A percentile compares a stretch with the other conserved stretches of the same genome.
Evolutionary conservation across 164 flowering plant genomes (phyloP).

Genomic region (Kingdonia uniflora): DNA sequence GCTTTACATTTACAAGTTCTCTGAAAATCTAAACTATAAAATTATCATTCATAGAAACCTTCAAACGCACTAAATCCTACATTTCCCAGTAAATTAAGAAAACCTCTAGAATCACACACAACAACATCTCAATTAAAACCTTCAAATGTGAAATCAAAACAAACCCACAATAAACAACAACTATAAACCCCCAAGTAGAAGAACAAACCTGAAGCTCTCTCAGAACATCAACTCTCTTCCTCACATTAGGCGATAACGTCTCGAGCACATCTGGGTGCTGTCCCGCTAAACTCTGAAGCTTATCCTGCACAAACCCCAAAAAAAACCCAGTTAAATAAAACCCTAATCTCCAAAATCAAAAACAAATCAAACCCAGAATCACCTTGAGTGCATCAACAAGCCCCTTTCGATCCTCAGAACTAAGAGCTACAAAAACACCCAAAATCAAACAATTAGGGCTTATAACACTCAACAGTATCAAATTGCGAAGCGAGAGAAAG

Average conservation of each 20-base stretch:
- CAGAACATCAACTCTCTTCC: slow-evolving; percentile 67
- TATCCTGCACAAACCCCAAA: slow-evolving; percentile 34
- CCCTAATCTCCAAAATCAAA: not conserved
- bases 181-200: not conserved
- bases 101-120: not conserved
- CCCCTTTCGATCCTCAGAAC: slow-evolving; percentile 42
- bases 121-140: not conserved
- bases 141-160: not conserved
- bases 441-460: not conserved
- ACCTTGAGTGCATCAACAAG: slow-evolving; percentile 66
- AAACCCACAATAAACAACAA: not conserved
- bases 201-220: slow-evolving; percentile 56
- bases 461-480: no score
- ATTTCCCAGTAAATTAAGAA: no score
- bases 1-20: no score
- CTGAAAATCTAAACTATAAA: no score
- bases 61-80: no score
- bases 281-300: slow-evolving; percentile 56
- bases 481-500: not conserved
- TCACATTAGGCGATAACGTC: slow-evolving; percentile 40
- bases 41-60: no score
- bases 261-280: slow-evolving; percentile 50
- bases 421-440: slow-evolving; percentile 33
- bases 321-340: not conserved
- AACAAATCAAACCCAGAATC: not conserved